These are phyloP conservation scores for Reutealis trisperma DNA, from an alignment of 345 rosid species.

Conservation along the genomic window DNA sequence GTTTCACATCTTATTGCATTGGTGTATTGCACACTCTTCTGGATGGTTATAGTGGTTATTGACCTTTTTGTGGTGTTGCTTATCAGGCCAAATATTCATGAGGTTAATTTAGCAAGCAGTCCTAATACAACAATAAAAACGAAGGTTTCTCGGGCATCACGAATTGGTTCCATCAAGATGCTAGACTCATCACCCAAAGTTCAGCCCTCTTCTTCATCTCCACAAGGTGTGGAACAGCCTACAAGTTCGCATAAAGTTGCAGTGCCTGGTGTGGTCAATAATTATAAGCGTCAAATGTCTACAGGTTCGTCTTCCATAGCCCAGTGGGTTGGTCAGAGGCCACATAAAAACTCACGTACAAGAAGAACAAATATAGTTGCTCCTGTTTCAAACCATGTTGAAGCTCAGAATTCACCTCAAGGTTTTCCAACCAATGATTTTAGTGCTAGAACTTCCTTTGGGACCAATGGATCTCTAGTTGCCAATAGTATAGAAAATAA, in stretches of 20 bases:
- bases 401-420: conserved; percentile 56
- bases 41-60: conserved; percentile 14
- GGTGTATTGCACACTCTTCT: background rate
- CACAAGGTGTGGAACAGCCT: conserved; percentile 60
- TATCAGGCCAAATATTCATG: conserved; percentile 61
- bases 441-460: conserved; percentile 53
- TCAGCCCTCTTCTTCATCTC: conserved; percentile 53
- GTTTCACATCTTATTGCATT: conserved; percentile 3
- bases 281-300: conserved; percentile 43
- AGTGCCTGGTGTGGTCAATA: conserved; percentile 40
- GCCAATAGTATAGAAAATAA: conserved; percentile 41
- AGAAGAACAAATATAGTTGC: conserved; percentile 77
- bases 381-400: conserved; percentile 59
- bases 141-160: conserved; percentile 65
- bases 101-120: conserved; percentile 51
- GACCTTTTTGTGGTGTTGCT: conserved; percentile 23
- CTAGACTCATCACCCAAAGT: conserved; percentile 68
- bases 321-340: conserved; percentile 95
- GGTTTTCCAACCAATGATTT: conserved; percentile 60
- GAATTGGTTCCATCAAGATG: conserved; percentile 64
- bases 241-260: conserved; percentile 43
- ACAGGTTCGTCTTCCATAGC: conserved; percentile 76
- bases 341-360: conserved; percentile 77
- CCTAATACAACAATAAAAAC: conserved; percentile 59
- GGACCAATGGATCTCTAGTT: conserved; percentile 48